Conservation (phyloP, 2,329 filamentous ascomycete species). For the Paraphoma sp. region DNA sequence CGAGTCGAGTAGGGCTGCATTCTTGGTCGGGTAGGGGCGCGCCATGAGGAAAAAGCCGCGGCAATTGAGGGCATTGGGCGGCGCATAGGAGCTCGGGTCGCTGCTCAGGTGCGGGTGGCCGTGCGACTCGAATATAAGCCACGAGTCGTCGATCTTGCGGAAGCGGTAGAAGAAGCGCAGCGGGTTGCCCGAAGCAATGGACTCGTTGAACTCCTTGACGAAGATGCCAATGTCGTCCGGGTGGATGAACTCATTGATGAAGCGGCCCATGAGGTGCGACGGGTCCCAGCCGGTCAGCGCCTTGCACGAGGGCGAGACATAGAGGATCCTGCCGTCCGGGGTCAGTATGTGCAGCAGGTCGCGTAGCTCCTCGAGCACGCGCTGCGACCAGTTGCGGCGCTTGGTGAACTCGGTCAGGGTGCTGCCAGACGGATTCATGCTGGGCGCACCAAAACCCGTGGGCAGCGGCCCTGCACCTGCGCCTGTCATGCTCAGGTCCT, state of each 20-base stretch:
- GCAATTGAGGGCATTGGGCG: conserved; percentile 69
- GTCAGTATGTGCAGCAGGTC: conserved; percentile 90
- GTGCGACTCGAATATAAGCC: conserved; percentile 86
- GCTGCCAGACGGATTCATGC: conserved; percentile 54
- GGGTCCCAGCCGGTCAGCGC: conserved; percentile 76
- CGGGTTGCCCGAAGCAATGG: conserved; percentile 79
- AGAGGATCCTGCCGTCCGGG: conserved; percentile 81
- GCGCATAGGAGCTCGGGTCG: conserved; percentile 68
- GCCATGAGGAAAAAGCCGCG: conserved; percentile 94
- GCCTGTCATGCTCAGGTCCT: conserved; percentile 48
- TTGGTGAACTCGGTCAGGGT: conserved; percentile 71
- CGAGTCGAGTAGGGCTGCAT: conserved; percentile 83
- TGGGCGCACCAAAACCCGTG: conserved; percentile 59
- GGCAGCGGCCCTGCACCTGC: conserved; percentile 63
- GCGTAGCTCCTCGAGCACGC: conserved; percentile 86
- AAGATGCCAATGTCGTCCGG: conserved; percentile 84
- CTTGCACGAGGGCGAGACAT: conserved; percentile 81
- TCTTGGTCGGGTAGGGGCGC: conserved; percentile 87
- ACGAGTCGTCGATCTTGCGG: conserved; percentile 74
- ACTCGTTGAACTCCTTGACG: conserved; percentile 86
- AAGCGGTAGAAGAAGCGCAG: conserved; percentile 89
- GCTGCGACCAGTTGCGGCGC: conserved; percentile 81
- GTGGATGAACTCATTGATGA: conserved; percentile 84
- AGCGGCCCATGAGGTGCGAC: conserved; percentile 73
- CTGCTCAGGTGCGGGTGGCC: conserved; percentile 88